Evolutionary conservation across 2,329 filamentous ascomycete genomes (phyloP).

Genomic region (Alternaria gansuensis): DNA sequence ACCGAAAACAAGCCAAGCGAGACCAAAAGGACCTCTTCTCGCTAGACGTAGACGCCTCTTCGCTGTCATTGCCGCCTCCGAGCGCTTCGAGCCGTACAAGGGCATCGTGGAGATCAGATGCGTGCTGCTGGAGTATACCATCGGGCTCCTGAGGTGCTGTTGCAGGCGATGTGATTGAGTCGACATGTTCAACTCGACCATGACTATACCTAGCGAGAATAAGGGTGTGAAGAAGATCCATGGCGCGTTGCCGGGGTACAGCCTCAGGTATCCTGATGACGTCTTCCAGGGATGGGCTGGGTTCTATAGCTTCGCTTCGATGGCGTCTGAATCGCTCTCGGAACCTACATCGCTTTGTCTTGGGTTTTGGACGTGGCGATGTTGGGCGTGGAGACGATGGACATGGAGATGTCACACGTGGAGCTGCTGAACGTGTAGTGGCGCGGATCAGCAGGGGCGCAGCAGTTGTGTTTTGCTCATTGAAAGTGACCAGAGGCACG

Average conservation of each 20-base stretch:
- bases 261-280: background rate
- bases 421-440: background rate
- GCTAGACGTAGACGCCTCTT: background rate
- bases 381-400: background rate
- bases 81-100: background rate
- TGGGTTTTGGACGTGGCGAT: background rate
- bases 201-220: background rate
- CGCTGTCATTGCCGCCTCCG: background rate
- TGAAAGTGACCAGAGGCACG: background rate
- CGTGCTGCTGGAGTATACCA: background rate
- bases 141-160: background rate
- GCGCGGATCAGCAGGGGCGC: background rate
- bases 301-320: background rate
- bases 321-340: background rate
- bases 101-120: background rate
- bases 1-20: background rate
- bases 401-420: background rate
- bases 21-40: background rate
- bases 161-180: background rate
- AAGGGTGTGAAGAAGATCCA: background rate
- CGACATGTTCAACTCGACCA: background rate
- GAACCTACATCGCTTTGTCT: background rate
- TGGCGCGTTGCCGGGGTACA: background rate
- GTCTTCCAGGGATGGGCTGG: background rate
- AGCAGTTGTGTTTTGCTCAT: too few species aligned